Percentiles rank a stretch among this genome's conserved stretches.
Evolutionary conservation across 2,329 filamentous ascomycete species (phyloP).

Genomic region (Gremmenia infestans): DNA sequence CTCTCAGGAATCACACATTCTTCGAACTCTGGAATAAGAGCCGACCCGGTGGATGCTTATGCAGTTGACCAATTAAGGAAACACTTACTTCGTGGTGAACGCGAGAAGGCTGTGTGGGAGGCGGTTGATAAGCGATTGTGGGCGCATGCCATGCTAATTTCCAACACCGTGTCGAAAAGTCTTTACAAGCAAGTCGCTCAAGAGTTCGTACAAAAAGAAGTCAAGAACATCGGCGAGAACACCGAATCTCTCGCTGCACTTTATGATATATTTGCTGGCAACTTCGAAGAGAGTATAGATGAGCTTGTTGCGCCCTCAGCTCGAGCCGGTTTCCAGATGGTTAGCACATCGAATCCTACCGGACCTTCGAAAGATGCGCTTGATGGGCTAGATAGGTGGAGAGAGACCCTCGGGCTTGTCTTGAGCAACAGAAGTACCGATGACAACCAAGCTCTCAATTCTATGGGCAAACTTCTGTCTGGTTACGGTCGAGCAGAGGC

Average conservation of each 20-base stretch:
- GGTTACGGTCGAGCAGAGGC: conserved; percentile 87
- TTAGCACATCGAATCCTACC: conserved; percentile 65
- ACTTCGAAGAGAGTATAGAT: conserved; percentile 89
- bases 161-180: conserved; percentile 69
- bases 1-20: conserved; percentile 37
- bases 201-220: conserved; percentile 92
- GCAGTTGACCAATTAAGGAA: conserved; percentile 68
- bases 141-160: conserved; percentile 93
- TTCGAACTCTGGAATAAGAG: conserved; percentile 35
- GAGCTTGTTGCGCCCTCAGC: conserved; percentile 92
- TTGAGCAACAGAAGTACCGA: conserved; percentile 81
- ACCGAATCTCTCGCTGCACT: conserved; percentile 86
- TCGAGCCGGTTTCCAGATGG: conserved; percentile 83
- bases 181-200: conserved; percentile 91
- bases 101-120: conserved; percentile 88
- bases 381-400: conserved; percentile 88
- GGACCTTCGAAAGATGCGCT: conserved; percentile 65
- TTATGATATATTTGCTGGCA: conserved; percentile 91
- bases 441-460: conserved; percentile 71
- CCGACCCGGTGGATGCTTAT: conserved; percentile 65
- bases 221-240: conserved; percentile 73
- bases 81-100: conserved; percentile 71
- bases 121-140: conserved; percentile 90
- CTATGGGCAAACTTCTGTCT: conserved; percentile 75
- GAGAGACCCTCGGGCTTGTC: conserved; percentile 80